A percentile compares a stretch with the other conserved stretches of the same genome.
These are phyloP conservation scores for Exophiala dermatitidis DNA, from an alignment of 2,329 filamentous ascomycete species.

Conservation along the genomic window DNA sequence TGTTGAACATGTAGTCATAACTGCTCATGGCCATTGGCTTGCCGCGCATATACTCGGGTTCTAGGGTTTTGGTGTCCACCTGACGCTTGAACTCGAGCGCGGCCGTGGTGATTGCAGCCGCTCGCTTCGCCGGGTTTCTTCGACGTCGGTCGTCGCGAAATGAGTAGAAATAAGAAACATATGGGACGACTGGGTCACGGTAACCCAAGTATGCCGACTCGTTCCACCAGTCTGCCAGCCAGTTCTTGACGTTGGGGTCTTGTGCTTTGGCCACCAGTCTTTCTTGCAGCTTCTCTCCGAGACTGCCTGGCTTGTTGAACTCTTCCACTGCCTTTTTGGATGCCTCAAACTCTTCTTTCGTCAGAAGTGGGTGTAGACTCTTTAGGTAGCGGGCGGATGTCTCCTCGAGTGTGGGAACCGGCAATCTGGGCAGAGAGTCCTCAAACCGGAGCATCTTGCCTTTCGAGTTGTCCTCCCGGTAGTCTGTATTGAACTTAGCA, in stretches of 20 bases:
- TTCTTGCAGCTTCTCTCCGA: constrained; percentile 78
- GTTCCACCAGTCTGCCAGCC: constrained; percentile 99
- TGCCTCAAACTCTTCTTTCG: constrained; percentile 50
- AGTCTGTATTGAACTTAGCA: constrained; percentile 41
- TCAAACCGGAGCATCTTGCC: constrained; percentile 60
- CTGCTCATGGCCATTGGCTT: constrained; percentile 96
- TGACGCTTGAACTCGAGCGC: constrained; percentile 90
- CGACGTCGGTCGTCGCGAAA: constrained; percentile 87
- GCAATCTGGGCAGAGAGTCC: constrained; percentile 56
- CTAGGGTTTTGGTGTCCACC: constrained; percentile 72
- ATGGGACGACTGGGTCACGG: constrained; percentile 91
- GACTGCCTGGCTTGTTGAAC: constrained; percentile 79
- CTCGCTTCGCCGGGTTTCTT: constrained; percentile 82
- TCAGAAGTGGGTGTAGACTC: constrained; percentile 58
- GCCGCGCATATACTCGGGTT: constrained; percentile 98
- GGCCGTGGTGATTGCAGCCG: constrained; percentile 79
- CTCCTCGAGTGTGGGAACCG: constrained; percentile 58
- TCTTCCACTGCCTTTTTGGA: constrained; percentile 76
- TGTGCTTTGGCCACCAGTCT: constrained; percentile 72
- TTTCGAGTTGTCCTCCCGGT: constrained; percentile 57
- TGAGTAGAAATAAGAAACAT: constrained; percentile 99
- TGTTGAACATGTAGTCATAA: constrained; percentile 99
- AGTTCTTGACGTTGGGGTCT: constrained; percentile 78
- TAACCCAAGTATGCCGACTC: constrained; percentile 85
- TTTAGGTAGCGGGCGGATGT: constrained; percentile 59